Base-by-base conservation (phyloP, 1,284 basidiomycete species). In the Tilletia horrida region DNA sequence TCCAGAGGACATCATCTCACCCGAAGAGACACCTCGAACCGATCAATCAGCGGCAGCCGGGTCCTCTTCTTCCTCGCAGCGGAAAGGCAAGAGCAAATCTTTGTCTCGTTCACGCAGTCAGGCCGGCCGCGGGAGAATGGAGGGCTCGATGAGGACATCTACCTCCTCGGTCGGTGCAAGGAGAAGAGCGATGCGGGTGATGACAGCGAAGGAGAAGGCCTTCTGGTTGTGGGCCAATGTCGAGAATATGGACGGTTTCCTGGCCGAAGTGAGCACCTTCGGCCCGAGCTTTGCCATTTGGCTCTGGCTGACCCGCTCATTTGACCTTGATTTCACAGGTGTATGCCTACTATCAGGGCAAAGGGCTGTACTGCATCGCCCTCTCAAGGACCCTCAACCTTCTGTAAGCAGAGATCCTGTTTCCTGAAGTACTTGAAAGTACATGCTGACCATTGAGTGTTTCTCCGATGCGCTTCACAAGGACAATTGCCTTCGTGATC, bases 221-320 rank as follows among this genome's bases (percentile, higher is more conserved):
- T 82, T 97, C 52, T 99, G 96, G 96, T 90, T 91, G 71, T 99
- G 96, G 96, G 92, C 96, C 70, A 99, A 98, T 80, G 92, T 97
- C 8, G 92, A 92, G 78, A 95, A 98, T 81, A 86, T 98, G 47
- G 95, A 99, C 78, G 88, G 88, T 7, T 98, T 96, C 82, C 83
- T 99, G 40, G 92, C 95, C 84, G 92, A 97, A 76, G 35, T 40
- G 92, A 92, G 48, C 65, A 82, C 73, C 14, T 11, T 3, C 6
- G 21, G 40, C 7, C 40, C 40, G 27, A 16, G 16, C 50, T 25
- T 18, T 11, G 3, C 16, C 3, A 27, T 62, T 55, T 44, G 21
- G 31, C 6, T n/a, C 0, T 62, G 0, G 23, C 23, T 9, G n/a
- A 44, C 13, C 31, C 48, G 23, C 9, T 18, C 40, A 27, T 50